A percentile compares a stretch with the other conserved stretches of the same genome.
These are phyloP conservation scores for Leptoxyphium fumago DNA, from an alignment of 2,329 filamentous ascomycete genomes.

Conservation along the genomic window DNA sequence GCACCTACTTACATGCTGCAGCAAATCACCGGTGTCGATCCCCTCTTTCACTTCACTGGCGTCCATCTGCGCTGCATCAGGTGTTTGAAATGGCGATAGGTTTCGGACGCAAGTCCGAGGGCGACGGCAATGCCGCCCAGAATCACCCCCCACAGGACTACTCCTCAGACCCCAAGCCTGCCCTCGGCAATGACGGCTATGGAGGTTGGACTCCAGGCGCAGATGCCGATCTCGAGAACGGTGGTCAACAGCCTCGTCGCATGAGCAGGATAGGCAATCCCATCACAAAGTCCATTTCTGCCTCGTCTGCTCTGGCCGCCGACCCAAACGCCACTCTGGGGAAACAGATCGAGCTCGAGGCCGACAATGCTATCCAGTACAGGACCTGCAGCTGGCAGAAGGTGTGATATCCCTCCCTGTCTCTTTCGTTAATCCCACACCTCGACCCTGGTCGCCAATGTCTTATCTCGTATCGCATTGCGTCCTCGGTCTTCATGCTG, in stretches of 20 bases:
- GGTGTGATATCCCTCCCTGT: neutral
- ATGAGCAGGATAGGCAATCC: constrained; percentile 29
- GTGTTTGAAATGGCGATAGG: constrained; percentile 38
- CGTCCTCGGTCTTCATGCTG: no score
- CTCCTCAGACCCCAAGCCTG: constrained; percentile 3
- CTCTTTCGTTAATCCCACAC: neutral
- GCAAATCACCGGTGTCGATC: constrained; percentile 9
- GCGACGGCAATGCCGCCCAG: constrained; percentile 2
- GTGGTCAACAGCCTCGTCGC: constrained; percentile 15
- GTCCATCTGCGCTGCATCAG: constrained; percentile 28
- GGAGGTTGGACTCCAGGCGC: constrained; percentile 10
- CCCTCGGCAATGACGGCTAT: constrained; percentile 12
- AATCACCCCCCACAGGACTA: neutral
- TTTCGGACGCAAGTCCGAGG: constrained; percentile 4
- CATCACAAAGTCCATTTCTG: constrained; percentile 20
- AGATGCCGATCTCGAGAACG: constrained; percentile 16
- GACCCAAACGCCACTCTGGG: constrained; percentile 31
- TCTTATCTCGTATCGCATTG: no score
- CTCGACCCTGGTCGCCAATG: no score
- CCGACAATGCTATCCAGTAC: constrained; percentile 72
- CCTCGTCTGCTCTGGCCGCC: constrained; percentile 19
- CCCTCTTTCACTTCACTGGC: constrained; percentile 12
- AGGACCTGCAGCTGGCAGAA: constrained; percentile 84
- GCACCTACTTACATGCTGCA: constrained; percentile 9
- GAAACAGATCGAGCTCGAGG: constrained; percentile 63